These are phyloP conservation scores for Pestalotiopsis fici DNA, from an alignment of 2,329 filamentous ascomycete genomes.

Conservation along the genomic window DNA sequence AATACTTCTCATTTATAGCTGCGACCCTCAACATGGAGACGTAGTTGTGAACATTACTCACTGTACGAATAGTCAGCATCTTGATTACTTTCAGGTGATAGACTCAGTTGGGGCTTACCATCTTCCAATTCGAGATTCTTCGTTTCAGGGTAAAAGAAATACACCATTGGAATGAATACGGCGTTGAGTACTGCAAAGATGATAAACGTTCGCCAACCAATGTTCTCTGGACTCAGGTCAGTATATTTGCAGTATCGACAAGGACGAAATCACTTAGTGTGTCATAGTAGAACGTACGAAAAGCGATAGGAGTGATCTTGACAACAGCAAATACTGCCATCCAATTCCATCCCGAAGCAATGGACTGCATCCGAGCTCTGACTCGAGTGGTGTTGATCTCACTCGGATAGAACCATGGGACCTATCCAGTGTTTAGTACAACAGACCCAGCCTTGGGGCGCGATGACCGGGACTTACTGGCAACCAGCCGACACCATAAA, in stretches of 20 bases:
- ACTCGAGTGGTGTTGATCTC: conserved; percentile 42
- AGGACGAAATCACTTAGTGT: not conserved
- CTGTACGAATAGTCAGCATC: not conserved
- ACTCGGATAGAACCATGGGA: conserved; percentile 43
- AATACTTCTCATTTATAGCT: not conserved
- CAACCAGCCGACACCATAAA: conserved; percentile 36
- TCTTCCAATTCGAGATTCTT: conserved; percentile 45
- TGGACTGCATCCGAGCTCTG: conserved; percentile 37
- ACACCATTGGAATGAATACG: conserved; percentile 34
- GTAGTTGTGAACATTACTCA: not conserved
- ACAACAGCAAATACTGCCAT: conserved; percentile 21
- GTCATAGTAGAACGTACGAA: conserved; percentile 13
- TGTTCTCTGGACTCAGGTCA: conserved; percentile 22
- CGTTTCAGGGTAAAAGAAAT: conserved; percentile 44
- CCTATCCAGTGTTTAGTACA: not conserved
- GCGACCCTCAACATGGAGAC: not conserved
- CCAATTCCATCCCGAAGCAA: conserved; percentile 32
- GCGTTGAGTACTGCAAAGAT: conserved; percentile 27
- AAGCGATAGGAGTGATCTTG: conserved; percentile 19
- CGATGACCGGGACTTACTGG: conserved; percentile 13
- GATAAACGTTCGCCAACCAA: conserved; percentile 25
- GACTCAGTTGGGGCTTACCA: conserved; percentile 8
- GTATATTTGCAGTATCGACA: not conserved
- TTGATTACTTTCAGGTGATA: too few species aligned
- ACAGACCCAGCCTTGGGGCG: not conserved